phyloP scores from a whole-genome alignment of 352 stramenopile species.

The Pythium myriotylum region DNA sequence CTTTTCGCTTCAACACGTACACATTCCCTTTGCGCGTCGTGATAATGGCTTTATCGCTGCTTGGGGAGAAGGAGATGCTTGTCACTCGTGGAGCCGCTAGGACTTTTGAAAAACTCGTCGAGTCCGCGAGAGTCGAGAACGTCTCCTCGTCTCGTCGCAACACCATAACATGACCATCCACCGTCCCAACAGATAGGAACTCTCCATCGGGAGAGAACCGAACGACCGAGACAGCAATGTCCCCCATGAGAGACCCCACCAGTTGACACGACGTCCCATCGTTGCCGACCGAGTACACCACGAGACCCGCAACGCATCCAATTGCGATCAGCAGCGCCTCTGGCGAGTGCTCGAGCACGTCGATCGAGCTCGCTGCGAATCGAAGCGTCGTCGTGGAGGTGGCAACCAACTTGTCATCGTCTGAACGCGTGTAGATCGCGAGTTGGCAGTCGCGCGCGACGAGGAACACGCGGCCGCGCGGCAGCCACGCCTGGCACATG shows the following conservation, averaged over 20 bases:
- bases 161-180: constrained; percentile 61
- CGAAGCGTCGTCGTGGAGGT: constrained; percentile 25
- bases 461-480: constrained; percentile 31
- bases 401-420: constrained; percentile 15
- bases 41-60: constrained; percentile 33
- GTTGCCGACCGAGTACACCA: background rate
- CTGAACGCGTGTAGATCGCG: constrained; percentile 32
- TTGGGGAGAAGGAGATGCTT: constrained; percentile 46
- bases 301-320: constrained; percentile 9
- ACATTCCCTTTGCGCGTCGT: constrained; percentile 70
- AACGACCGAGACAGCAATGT: constrained; percentile 44
- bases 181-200: constrained; percentile 41
- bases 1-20: constrained; percentile 40
- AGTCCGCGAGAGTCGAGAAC: background rate
- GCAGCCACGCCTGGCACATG: constrained; percentile 62
- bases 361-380: constrained; percentile 42
- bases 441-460: constrained; percentile 38
- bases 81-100: constrained; percentile 58
- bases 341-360: constrained; percentile 21
- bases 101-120: constrained; percentile 34
- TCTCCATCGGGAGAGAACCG: constrained; percentile 39
- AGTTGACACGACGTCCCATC: background rate
- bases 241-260: constrained; percentile 8
- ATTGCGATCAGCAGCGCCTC: constrained; percentile 1
- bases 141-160: background rate